Percentiles rank a stretch among this genome's conserved stretches.
Evolutionary conservation across 2,329 filamentous ascomycete genomes (phyloP).

Genomic region (Arthroderma sp.): DNA sequence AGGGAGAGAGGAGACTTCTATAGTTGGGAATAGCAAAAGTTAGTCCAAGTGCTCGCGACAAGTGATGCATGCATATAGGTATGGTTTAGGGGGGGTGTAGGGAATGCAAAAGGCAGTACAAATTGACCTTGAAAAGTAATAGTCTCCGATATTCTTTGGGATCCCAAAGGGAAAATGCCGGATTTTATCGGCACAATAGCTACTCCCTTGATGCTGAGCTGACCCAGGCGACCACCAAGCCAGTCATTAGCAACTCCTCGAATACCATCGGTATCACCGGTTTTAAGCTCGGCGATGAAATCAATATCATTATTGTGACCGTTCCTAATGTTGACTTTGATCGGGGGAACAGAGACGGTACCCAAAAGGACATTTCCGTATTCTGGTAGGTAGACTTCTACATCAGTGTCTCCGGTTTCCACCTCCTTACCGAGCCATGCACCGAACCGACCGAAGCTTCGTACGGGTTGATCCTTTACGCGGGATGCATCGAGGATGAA

Average conservation of each 20-base stretch:
- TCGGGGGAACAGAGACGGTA: conserved; percentile 58
- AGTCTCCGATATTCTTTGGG: conserved; percentile 59
- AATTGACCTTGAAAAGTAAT: conserved; percentile 73
- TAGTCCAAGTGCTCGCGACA: neutral
- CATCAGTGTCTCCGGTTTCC: conserved; percentile 57
- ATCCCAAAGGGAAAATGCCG: conserved; percentile 66
- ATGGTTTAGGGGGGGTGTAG: conserved; percentile 14
- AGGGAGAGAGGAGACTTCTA: conserved; percentile 62
- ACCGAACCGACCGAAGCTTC: conserved; percentile 61
- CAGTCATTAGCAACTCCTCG: conserved; percentile 76
- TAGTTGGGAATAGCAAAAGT: neutral
- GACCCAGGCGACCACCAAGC: conserved; percentile 62
- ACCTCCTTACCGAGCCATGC: conserved; percentile 71
- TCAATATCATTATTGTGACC: conserved; percentile 66
- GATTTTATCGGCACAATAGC: conserved; percentile 62
- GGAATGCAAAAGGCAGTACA: conserved; percentile 36
- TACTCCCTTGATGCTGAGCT: conserved; percentile 59
- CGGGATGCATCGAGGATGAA: conserved; percentile 67
- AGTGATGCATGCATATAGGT: neutral
- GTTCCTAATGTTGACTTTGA: conserved; percentile 65
- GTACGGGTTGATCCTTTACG: conserved; percentile 57
- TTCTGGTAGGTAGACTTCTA: conserved; percentile 70
- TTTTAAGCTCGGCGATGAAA: conserved; percentile 60
- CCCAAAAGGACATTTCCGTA: conserved; percentile 68
- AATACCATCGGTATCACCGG: conserved; percentile 65